Evolutionary conservation across 1,284 basidiomycete species (phyloP), one percentile per base, ranked within the genome.

Genomic region (Quambalaria eucalypti): DNA sequence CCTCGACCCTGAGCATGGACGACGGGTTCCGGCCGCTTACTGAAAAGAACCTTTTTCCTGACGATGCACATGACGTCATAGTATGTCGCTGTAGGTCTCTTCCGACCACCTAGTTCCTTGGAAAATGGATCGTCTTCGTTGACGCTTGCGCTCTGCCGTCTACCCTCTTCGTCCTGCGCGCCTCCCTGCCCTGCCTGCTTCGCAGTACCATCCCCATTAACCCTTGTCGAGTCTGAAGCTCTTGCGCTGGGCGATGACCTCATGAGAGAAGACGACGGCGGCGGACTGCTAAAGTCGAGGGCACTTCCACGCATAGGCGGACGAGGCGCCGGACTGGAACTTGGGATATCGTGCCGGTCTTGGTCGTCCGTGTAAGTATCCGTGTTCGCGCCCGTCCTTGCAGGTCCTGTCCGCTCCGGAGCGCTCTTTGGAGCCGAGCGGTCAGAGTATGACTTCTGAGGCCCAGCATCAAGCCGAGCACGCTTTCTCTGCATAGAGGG

Each of bases 1-100:
- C n/a, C n/a, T n/a, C n/a, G n/a, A n/a, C n/a, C n/a, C n/a, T n/a
- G 21, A 14, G 16, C 42, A 26, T 46, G 53, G 14, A 29, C 58
- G 10, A 50, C 19, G 1, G 46, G 23, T 92, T 93, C 6, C 90
- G 90, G 59, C 92, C 87, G 56, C 92, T 80, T 39, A 91, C 81
- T 4, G 85, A 80, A 76, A 14, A 74, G 56, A 30, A 74, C 61
- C 54, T 74, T 74, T 49, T 69, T 60, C 2, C 61, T 58, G 54
- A 74, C 62, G 1, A 74, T 56, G 31, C 54, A 69, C 36, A 72
- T 66, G n/a, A 74, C 65, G 28, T 72, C 62, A 55, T 69, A 69
- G 56, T 63, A 62, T 1, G 55, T 59, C 16, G 40, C 14, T 14
- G 52, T 54, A 5, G 28, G 19, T 16, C 39, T 52, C 42, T 21